Evolutionary conservation across 2,329 filamentous ascomycete genomes (phyloP).

Genomic region (Sporothrix phasma): DNA sequence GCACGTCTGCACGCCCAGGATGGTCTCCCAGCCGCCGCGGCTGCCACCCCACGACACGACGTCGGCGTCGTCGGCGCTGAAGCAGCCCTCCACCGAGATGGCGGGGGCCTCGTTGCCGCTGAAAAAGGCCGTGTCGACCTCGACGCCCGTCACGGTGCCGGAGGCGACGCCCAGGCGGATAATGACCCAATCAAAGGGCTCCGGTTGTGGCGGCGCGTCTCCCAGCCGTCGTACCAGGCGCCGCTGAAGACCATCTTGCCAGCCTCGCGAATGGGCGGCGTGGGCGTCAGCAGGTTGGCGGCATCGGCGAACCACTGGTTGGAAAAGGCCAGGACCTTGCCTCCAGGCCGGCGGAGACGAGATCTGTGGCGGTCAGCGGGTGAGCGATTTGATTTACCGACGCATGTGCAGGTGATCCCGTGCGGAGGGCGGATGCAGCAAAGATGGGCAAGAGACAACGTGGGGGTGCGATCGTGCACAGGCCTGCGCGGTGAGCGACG

Average conservation of each 20-base stretch:
- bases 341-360: conserved; percentile 51
- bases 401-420: not conserved
- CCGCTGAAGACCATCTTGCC: conserved; percentile 61
- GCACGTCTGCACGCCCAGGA: conserved; percentile 60
- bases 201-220: conserved; percentile 57
- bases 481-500: not conserved
- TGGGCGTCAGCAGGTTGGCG: conserved; percentile 53
- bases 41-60: conserved; percentile 51
- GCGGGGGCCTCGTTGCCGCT: conserved; percentile 73
- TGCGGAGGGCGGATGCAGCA: not conserved
- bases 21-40: conserved; percentile 59
- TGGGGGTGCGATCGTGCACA: conserved; percentile 19
- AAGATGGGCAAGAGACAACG: not conserved
- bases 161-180: conserved; percentile 59
- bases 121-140: conserved; percentile 76
- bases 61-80: conserved; percentile 44
- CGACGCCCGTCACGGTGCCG: conserved; percentile 62
- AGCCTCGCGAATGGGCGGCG: conserved; percentile 49
- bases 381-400: not conserved
- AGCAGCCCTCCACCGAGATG: conserved; percentile 68
- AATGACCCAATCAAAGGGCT: conserved; percentile 57
- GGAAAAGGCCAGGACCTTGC: conserved; percentile 54
- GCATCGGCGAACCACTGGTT: conserved; percentile 62
- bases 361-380: conserved; percentile 33
- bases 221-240: conserved; percentile 64